A percentile compares a stretch with the other conserved stretches of the same genome.
phyloP scores from a whole-genome alignment of 495 filamentous ascomycete genomes.

The Penicillium atrosanguineum region DNA sequence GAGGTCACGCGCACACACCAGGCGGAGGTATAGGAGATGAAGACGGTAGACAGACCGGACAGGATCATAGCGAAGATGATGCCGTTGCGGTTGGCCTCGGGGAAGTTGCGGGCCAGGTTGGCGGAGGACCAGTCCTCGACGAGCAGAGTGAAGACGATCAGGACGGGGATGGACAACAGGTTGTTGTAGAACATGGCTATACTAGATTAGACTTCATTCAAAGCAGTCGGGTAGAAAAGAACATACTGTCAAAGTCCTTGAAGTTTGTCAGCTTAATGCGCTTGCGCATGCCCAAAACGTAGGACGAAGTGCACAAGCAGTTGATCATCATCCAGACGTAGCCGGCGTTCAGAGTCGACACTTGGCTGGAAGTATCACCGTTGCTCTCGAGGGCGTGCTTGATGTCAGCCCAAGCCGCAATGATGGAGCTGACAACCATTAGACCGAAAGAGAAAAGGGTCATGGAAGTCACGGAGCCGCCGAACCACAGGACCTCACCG shows the following conservation, averaged over 20 bases:
- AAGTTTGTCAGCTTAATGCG: constrained; percentile 99
- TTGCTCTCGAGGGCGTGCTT: constrained; percentile 70
- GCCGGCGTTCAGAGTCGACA: constrained; percentile 90
- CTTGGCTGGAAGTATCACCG: constrained; percentile 64
- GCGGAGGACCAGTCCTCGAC: constrained; percentile 87
- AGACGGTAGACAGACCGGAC: constrained; percentile 89
- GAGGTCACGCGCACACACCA: constrained; percentile 98
- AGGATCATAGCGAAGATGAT: constrained; percentile 87
- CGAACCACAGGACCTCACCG: constrained; percentile 98
- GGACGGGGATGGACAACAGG: constrained; percentile 90
- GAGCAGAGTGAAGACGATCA: constrained; percentile 76
- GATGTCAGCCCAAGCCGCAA: constrained; percentile 98
- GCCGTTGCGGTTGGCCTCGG: constrained; percentile 66
- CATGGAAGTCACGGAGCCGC: constrained; percentile 83
- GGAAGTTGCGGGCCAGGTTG: constrained; percentile 89
- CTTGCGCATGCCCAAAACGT: constrained; percentile 93
- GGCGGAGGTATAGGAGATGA: constrained; percentile 97
- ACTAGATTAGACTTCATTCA: constrained; percentile 28
- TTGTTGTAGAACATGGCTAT: constrained; percentile 99
- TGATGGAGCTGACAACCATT: constrained; percentile 93
- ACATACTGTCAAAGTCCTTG: constrained; percentile 98
- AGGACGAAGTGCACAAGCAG: constrained; percentile 91
- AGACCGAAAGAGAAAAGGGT: constrained; percentile 94
- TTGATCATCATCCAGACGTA: constrained; percentile 99
- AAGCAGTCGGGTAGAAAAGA: neutral